Percentiles rank a stretch among this genome's conserved stretches.
phyloP scores from a whole-genome alignment of 805 yeast species.

The Hagleromyces aurorensis region DNA sequence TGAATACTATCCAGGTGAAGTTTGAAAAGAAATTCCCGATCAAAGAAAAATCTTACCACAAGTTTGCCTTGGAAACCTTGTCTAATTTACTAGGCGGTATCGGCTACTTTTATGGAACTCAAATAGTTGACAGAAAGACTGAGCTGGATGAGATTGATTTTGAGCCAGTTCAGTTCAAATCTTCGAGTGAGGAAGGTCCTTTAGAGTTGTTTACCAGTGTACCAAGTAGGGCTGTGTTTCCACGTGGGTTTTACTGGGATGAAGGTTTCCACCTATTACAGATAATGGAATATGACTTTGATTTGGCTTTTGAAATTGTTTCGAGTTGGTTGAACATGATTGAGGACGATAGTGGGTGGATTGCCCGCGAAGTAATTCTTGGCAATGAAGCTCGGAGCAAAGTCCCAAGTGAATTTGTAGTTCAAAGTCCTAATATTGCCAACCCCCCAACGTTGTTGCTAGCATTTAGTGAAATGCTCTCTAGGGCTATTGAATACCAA shows the following conservation, averaged over 20 bases:
- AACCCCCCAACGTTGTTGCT: conserved; percentile 93
- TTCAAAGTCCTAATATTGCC: conserved; percentile 83
- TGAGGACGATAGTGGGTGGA: conserved; percentile 85
- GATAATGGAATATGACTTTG: conserved; percentile 73
- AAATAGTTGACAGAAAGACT: conserved; percentile 67
- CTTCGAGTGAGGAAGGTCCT: conserved; percentile 68
- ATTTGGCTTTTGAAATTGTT: conserved; percentile 68
- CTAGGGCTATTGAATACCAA: conserved; percentile 32
- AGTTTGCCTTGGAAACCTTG: conserved; percentile 69
- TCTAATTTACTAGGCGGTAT: conserved; percentile 87
- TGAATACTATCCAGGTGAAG: conserved; percentile 29
- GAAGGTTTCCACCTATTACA: conserved; percentile 93
- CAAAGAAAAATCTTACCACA: conserved; percentile 31
- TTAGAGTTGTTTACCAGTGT: conserved; percentile 69
- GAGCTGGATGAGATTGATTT: conserved; percentile 63
- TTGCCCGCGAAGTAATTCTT: conserved; percentile 88
- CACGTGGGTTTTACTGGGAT: conserved; percentile 97
- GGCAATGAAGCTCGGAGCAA: conserved; percentile 85
- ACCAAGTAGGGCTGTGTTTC: conserved; percentile 91
- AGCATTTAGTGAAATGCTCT: conserved; percentile 51
- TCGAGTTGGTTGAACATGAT: conserved; percentile 82
- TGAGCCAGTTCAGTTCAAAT: conserved; percentile 39
- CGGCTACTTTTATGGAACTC: conserved; percentile 80
- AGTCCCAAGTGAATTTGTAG: conserved; percentile 77
- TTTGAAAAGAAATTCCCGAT: conserved; percentile 48